These are phyloP conservation scores for Fusarium sp. DNA, from an alignment of 2,329 filamentous ascomycete species.

Conservation along the genomic window DNA sequence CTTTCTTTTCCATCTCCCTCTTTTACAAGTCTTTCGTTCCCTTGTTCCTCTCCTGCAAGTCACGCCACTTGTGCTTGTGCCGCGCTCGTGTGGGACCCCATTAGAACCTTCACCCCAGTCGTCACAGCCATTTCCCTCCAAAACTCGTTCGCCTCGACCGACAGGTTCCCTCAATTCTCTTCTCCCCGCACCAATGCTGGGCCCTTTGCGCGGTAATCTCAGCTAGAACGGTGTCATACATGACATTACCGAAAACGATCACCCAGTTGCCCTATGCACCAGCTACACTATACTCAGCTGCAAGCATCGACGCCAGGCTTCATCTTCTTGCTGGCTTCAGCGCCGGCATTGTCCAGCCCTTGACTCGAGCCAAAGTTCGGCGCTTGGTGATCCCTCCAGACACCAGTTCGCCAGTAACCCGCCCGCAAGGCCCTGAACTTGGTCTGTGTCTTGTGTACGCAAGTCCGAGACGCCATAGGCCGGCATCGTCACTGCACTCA, in stretches of 20 bases:
- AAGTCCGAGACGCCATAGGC: conserved; percentile 35
- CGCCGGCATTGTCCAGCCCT: conserved; percentile 16
- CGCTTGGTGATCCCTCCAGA: conserved; percentile 13
- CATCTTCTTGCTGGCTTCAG: conserved; percentile 22
- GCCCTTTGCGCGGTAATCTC: conserved; percentile 40
- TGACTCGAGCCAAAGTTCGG: conserved; percentile 21
- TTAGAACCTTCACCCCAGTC: conserved; percentile 34
- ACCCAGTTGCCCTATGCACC: conserved; percentile 13
- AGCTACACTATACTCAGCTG: conserved; percentile 11
- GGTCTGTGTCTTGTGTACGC: conserved; percentile 39
- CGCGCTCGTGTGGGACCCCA: conserved; percentile 33
- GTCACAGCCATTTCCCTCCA: conserved; percentile 26
- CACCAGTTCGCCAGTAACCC: conserved; percentile 15
- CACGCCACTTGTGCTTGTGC: conserved; percentile 37
- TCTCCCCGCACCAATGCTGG: conserved; percentile 34
- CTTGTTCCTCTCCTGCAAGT: conserved; percentile 14
- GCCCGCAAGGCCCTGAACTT: conserved; percentile 35
- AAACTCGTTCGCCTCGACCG: conserved; percentile 29
- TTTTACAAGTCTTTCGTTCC: conserved; percentile 15
- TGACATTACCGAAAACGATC: conserved; percentile 28
- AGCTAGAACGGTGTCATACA: conserved; percentile 35
- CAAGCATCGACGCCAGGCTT: conserved; percentile 28
- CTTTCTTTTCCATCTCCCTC: conserved; percentile 2
- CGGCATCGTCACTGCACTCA: conserved; percentile 43
- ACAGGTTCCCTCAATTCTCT: conserved; percentile 32